Evolutionary conservation across 805 yeast genomes (phyloP).

Genomic region (Saccharomycopsis guyanensis): DNA sequence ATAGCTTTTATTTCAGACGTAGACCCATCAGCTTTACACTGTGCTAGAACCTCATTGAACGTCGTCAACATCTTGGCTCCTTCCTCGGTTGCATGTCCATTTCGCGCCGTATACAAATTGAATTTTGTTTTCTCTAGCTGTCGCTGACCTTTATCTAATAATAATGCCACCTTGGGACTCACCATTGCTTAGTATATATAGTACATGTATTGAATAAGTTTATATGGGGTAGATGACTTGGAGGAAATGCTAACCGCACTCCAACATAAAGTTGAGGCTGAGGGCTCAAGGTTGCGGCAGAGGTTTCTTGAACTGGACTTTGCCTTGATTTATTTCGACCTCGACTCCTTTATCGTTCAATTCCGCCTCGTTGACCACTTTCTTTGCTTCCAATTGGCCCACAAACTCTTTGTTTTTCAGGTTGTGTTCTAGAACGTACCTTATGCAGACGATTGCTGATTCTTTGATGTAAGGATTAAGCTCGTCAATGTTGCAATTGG

Average conservation of each 20-base stretch:
- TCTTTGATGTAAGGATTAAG: slow-evolving; percentile 87
- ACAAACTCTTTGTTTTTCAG: slow-evolving; percentile 68
- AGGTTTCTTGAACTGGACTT: slow-evolving; percentile 45
- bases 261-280: too few species aligned
- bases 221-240: too few species aligned
- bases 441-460: slow-evolving; percentile 70
- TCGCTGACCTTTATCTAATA: slow-evolving; percentile 2
- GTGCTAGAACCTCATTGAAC: background rate
- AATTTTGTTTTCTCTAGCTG: background rate
- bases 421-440: slow-evolving; percentile 59
- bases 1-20: background rate
- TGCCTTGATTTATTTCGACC: slow-evolving; percentile 65
- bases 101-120: background rate
- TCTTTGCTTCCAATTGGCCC: slow-evolving; percentile 66
- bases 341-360: slow-evolving; percentile 73
- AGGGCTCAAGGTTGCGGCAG: too few species aligned
- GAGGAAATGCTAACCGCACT: too few species aligned
- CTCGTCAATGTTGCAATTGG: slow-evolving; percentile 79
- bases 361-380: slow-evolving; percentile 49
- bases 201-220: too few species aligned
- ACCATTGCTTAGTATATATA: too few species aligned
- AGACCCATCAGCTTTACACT: background rate
- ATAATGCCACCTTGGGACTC: background rate
- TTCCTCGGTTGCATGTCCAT: background rate
- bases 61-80: background rate